Evolutionary conservation across 495 filamentous ascomycete species (phyloP).

Genomic region (Penicillium herquei): DNA sequence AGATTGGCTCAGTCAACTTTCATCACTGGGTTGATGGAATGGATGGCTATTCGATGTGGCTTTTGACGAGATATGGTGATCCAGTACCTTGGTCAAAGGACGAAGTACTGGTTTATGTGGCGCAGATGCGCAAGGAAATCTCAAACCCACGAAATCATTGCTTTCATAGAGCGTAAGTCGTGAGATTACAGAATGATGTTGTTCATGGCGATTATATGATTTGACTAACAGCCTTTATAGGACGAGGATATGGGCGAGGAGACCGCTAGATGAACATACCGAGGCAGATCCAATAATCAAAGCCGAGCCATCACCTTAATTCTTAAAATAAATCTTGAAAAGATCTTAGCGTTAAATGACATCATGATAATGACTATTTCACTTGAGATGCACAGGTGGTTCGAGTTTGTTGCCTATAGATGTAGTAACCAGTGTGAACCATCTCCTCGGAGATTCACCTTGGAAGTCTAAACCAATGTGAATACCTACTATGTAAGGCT

Average conservation of each 20-base stretch:
- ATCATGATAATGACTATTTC: no score
- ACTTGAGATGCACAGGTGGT: no score
- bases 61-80: conserved; percentile 1
- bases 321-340: not conserved
- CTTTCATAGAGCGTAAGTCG: conserved; percentile 18
- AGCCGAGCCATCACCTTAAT: not conserved
- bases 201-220: not conserved
- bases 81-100: conserved; percentile 10
- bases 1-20: not conserved
- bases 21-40: conserved; percentile 1
- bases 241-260: conserved; percentile 23
- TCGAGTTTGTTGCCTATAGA: no score
- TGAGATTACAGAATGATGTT: not conserved
- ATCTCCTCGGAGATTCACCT: no score
- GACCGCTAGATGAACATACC: conserved; percentile 3
- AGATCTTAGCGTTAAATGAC: not conserved
- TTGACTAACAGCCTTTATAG: conserved; percentile 1
- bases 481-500: no score
- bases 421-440: no score
- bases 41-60: conserved; percentile 7
- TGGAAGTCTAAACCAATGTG: no score
- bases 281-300: not conserved
- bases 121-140: conserved; percentile 19
- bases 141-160: conserved; percentile 19
- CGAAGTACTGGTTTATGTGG: conserved; percentile 24